These are phyloP conservation scores for Termitomyces sp. DNA, from an alignment of 768 basidiomycete genomes.

Conservation along the genomic window DNA sequence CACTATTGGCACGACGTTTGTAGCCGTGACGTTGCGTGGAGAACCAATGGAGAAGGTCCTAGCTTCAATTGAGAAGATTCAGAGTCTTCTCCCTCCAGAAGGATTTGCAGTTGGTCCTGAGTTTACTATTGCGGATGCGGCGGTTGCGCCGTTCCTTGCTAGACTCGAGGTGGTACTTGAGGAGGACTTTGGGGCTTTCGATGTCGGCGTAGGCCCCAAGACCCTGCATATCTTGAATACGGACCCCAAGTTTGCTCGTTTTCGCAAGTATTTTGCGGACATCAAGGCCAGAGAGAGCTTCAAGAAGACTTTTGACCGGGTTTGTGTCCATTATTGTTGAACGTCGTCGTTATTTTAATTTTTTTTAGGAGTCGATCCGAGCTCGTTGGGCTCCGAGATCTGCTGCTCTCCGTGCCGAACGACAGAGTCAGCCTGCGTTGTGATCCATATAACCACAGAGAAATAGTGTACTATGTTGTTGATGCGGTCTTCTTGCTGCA, in stretches of 20 bases:
- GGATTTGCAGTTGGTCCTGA: slow-evolving; percentile 39
- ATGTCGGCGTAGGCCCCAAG: slow-evolving; percentile 40
- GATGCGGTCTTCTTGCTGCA: not conserved
- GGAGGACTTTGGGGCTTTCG: slow-evolving; percentile 48
- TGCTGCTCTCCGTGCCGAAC: slow-evolving; percentile 1
- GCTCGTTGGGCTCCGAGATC: not conserved
- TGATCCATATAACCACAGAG: not conserved
- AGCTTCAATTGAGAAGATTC: slow-evolving; percentile 38
- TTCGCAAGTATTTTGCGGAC: slow-evolving; percentile 41
- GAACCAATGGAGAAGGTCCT: slow-evolving; percentile 36
- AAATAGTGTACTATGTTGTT: not conserved
- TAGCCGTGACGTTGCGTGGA: slow-evolving; percentile 29
- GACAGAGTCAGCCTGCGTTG: not conserved
- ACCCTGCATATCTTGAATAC: slow-evolving; percentile 33
- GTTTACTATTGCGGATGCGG: slow-evolving; percentile 61
- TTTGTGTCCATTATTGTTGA: slow-evolving; percentile 20
- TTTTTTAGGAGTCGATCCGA: not conserved
- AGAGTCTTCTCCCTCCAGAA: slow-evolving; percentile 40
- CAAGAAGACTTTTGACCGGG: slow-evolving; percentile 48
- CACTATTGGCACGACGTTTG: slow-evolving; percentile 35
- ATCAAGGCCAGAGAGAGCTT: slow-evolving; percentile 48
- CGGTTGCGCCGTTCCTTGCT: slow-evolving; percentile 56
- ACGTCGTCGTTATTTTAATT: not conserved
- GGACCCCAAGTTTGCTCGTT: slow-evolving; percentile 43
- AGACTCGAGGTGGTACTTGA: slow-evolving; percentile 37